These are phyloP conservation scores for Arthrinium puccinioides DNA, from an alignment of 2,329 filamentous ascomycete species.

Conservation along the genomic window DNA sequence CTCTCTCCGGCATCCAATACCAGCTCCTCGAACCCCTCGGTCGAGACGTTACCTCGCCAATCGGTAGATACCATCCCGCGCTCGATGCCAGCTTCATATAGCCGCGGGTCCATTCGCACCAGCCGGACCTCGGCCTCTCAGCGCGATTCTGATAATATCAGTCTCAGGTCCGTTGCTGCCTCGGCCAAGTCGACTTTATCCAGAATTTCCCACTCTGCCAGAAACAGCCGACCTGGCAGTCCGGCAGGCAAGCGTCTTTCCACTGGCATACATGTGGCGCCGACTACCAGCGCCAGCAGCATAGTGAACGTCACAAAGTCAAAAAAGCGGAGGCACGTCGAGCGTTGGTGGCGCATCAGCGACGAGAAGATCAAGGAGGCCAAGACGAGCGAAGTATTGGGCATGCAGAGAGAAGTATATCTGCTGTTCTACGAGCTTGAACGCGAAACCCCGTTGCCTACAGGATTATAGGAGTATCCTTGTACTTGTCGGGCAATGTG, in stretches of 20 bases:
- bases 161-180: constrained; percentile 48
- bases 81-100: constrained; percentile 10
- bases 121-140: constrained; percentile 17
- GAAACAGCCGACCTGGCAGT: constrained; percentile 22
- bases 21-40: constrained; percentile 29
- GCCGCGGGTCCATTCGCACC: constrained; percentile 8
- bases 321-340: constrained; percentile 50
- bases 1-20: constrained; percentile 29
- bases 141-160: constrained; percentile 41
- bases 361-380: constrained; percentile 95
- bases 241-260: constrained; percentile 11
- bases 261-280: constrained; percentile 8
- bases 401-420: constrained; percentile 95
- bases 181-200: constrained; percentile 49
- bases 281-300: constrained; percentile 7
- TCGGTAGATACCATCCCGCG: constrained; percentile 5
- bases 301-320: constrained; percentile 14
- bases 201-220: constrained; percentile 33
- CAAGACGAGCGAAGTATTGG: constrained; percentile 82
- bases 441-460: constrained; percentile 23
- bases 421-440: constrained; percentile 92
- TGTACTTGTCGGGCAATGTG: neutral
- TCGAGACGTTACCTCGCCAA: constrained; percentile 19
- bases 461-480: constrained; percentile 6
- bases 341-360: constrained; percentile 96